Percentiles rank a stretch among this genome's conserved stretches.
Evolutionary conservation across 331 rosid genomes (phyloP).

Genomic region (Spiraea crenata): DNA sequence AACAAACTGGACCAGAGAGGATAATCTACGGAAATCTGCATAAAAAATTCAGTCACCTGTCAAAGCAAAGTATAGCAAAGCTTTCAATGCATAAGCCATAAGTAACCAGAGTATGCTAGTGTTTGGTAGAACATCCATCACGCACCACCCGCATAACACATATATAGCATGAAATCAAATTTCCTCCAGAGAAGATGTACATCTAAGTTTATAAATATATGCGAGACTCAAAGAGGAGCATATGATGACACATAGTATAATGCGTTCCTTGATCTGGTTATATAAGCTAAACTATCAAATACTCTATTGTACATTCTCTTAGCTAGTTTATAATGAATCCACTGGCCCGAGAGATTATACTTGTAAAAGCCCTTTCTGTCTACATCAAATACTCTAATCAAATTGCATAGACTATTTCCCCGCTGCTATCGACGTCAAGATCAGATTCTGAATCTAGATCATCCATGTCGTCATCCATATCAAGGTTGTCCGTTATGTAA

Average conservation of each 20-base stretch:
- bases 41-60: too few species aligned
- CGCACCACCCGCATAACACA: slow-evolving; percentile 8
- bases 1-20: too few species aligned
- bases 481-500: slow-evolving; percentile 47
- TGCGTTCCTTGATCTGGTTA: slow-evolving; percentile 3
- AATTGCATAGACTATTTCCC: background rate
- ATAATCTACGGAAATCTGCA: too few species aligned
- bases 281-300: slow-evolving; percentile 24
- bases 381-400: background rate
- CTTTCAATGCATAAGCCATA: too few species aligned
- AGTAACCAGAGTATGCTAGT: background rate
- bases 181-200: slow-evolving; percentile 16
- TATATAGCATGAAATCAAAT: slow-evolving; percentile 4
- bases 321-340: background rate
- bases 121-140: background rate
- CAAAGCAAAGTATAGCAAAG: too few species aligned
- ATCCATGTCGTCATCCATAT: slow-evolving; percentile 73
- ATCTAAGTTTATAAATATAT: slow-evolving; percentile 18
- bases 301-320: background rate
- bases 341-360: background rate
- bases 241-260: slow-evolving; percentile 3
- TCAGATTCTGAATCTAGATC: slow-evolving; percentile 64
- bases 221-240: slow-evolving; percentile 15
- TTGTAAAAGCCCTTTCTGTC: background rate
- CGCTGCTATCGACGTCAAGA: background rate